A percentile compares a stretch with the other conserved stretches of the same genome.
Conservation (phyloP, 1,284 basidiomycete species). For the Rhodotorula mucilaginosa region DNA sequence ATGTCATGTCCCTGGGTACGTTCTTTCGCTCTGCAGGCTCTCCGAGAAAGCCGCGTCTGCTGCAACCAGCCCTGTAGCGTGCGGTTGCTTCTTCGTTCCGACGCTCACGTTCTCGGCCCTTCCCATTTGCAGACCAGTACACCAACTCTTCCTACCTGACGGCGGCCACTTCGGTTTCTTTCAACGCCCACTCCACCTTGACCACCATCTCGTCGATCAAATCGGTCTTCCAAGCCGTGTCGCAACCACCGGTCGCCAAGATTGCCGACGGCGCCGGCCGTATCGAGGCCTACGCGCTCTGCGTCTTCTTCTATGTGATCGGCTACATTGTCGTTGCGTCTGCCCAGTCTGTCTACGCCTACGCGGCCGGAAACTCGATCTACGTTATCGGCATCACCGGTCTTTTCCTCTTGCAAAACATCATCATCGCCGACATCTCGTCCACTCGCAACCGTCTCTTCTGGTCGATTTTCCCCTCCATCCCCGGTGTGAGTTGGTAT, state of each 20-base stretch:
- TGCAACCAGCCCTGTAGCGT: too few species aligned
- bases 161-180: constrained; percentile 45
- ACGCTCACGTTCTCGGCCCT: neutral
- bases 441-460: constrained; percentile 46
- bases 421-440: constrained; percentile 49
- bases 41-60: too few species aligned
- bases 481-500: constrained; percentile 39
- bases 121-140: constrained; percentile 23
- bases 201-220: constrained; percentile 47
- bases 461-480: constrained; percentile 48
- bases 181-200: constrained; percentile 46
- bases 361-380: constrained; percentile 48
- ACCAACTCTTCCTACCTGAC: constrained; percentile 44
- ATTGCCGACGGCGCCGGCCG: constrained; percentile 48
- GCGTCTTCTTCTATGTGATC: constrained; percentile 47
- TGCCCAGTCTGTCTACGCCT: constrained; percentile 39
- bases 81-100: too few species aligned
- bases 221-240: constrained; percentile 47
- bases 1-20: constrained; percentile 47
- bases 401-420: constrained; percentile 47
- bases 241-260: constrained; percentile 50
- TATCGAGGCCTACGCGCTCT: constrained; percentile 47
- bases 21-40: neutral
- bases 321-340: constrained; percentile 48
- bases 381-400: constrained; percentile 49